Percentiles rank a stretch among this genome's conserved stretches.
Conservation (phyloP, 768 basidiomycete species). For the Boletus coccyginus region DNA sequence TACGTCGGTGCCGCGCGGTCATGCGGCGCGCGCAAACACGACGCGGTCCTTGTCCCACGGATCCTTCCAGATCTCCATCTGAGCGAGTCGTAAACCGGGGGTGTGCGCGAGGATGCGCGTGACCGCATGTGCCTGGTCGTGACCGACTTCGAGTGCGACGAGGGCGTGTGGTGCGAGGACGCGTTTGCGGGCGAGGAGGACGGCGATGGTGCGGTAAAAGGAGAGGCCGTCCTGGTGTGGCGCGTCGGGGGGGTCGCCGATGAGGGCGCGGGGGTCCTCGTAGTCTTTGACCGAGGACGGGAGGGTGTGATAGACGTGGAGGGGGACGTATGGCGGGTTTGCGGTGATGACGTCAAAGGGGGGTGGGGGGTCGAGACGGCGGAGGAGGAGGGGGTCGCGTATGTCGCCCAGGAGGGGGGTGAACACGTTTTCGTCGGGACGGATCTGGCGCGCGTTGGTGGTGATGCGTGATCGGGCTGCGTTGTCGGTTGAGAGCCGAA, state of each 20-base stretch:
- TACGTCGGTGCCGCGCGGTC: conserved; percentile 9
- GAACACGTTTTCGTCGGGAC: conserved; percentile 28
- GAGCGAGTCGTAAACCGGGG: conserved; percentile 43
- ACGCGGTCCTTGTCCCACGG: conserved; percentile 76
- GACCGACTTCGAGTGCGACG: conserved; percentile 80
- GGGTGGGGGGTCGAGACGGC: conserved; percentile 33
- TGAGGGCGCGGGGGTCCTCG: conserved; percentile 80
- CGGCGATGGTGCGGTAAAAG: conserved; percentile 72
- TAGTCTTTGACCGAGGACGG: conserved; percentile 67
- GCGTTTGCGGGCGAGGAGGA: conserved; percentile 48
- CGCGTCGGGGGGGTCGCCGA: conserved; percentile 60
- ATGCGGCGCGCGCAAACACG: conserved; percentile 53
- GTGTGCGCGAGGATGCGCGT: conserved; percentile 49
- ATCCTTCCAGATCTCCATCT: conserved; percentile 68
- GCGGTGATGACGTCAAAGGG: conserved; percentile 79
- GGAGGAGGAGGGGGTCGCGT: conserved; percentile 22
- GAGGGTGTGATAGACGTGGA: conserved; percentile 57
- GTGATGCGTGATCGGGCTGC: conserved; percentile 21
- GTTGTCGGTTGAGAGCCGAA: conserved; percentile 49
- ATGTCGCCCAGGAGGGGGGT: conserved; percentile 46
- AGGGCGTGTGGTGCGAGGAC: conserved; percentile 52
- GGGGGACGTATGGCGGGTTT: conserved; percentile 86
- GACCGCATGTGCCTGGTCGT: conserved; percentile 66
- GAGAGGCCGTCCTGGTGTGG: conserved; percentile 48
- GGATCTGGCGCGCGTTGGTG: too few species aligned